Conservation (phyloP, 805 yeast genomes). For the Saturnispora sekii region DNA sequence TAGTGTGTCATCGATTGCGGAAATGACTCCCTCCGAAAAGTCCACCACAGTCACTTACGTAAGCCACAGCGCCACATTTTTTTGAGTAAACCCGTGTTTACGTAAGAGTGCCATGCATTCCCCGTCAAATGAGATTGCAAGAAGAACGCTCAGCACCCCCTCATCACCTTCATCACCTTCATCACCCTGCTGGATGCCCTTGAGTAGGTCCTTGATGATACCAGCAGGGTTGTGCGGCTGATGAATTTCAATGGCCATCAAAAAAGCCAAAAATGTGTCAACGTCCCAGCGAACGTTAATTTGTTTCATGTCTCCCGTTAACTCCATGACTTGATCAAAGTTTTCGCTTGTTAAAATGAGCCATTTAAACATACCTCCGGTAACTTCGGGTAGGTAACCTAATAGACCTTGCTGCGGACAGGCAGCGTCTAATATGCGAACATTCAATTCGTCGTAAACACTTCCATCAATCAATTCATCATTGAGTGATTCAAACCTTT, state of each 20-base stretch:
- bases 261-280: constrained; percentile 1
- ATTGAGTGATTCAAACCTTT: neutral
- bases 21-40: constrained; percentile 3
- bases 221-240: neutral
- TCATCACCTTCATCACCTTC: neutral
- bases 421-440: neutral
- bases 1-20: neutral
- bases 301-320: neutral
- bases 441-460: neutral
- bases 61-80: neutral
- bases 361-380: constrained; percentile 5
- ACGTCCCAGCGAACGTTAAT: neutral
- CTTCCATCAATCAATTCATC: neutral
- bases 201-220: neutral
- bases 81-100: neutral
- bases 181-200: neutral
- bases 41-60: neutral
- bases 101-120: neutral
- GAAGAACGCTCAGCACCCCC: neutral
- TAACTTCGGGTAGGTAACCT: constrained; percentile 1
- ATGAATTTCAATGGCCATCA: neutral
- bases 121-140: neutral
- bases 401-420: neutral
- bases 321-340: neutral
- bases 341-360: neutral